Evolutionary conservation across 2,329 filamentous ascomycete genomes (phyloP).

Genomic region (Sporothrix luriei): DNA sequence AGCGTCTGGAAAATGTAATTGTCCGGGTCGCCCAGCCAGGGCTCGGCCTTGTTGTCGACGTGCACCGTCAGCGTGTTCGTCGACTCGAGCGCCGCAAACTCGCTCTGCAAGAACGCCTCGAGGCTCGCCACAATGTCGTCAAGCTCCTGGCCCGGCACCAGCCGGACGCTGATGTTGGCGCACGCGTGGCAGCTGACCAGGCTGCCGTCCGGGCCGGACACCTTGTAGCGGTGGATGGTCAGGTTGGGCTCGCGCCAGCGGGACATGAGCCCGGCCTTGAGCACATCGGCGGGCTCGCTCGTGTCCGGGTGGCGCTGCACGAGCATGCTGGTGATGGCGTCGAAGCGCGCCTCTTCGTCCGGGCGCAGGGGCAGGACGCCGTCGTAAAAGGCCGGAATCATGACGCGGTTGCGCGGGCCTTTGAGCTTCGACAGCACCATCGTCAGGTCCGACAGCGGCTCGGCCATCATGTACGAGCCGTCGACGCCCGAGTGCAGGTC

Average conservation of each 20-base stretch:
- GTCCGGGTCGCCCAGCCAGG: conserved; percentile 89
- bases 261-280: conserved; percentile 85
- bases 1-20: conserved; percentile 91
- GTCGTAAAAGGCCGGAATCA: conserved; percentile 88
- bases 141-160: conserved; percentile 91
- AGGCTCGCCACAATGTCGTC: conserved; percentile 72
- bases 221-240: conserved; percentile 90
- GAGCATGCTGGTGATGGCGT: conserved; percentile 78
- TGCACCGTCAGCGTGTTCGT: conserved; percentile 79
- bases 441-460: conserved; percentile 89
- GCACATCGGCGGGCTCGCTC: conserved; percentile 61
- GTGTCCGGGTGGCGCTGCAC: conserved; percentile 67
- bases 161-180: conserved; percentile 82
- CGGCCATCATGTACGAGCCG: conserved; percentile 84
- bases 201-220: conserved; percentile 87
- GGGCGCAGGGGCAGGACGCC: conserved; percentile 73
- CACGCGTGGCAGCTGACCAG: conserved; percentile 89
- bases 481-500: conserved; percentile 98
- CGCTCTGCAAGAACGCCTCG: conserved; percentile 64
- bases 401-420: conserved; percentile 75
- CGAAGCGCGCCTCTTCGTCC: conserved; percentile 78
- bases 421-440: conserved; percentile 80
- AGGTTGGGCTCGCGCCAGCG: conserved; percentile 94
- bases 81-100: conserved; percentile 75
- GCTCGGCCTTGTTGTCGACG: conserved; percentile 91